Conservation (phyloP, 768 basidiomycete species). For the Panus rudis region DNA sequence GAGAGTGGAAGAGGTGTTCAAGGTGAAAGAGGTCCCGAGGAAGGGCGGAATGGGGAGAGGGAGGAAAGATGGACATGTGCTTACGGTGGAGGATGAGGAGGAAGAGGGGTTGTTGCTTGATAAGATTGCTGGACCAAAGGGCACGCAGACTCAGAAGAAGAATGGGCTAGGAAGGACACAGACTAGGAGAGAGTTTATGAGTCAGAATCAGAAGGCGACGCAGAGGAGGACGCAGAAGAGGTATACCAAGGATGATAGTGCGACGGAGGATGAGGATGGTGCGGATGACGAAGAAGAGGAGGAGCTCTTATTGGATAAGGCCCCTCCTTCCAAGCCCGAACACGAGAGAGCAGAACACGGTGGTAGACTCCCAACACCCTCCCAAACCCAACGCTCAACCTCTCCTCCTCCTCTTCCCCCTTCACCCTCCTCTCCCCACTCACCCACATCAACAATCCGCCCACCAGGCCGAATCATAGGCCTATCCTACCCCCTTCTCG, state of each 20-base stretch:
- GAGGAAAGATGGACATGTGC: too few relatives aligned
- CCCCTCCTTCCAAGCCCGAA: conserved; percentile 8
- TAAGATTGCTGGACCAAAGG: too few relatives aligned
- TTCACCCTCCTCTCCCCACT: conserved; percentile 27
- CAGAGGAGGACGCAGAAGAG: conserved; percentile 7
- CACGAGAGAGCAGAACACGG: conserved; percentile 12
- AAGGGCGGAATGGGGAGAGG: too few relatives aligned
- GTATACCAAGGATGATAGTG: conserved; percentile 33
- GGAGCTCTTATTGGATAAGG: conserved; percentile 20
- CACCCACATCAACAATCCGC: conserved; percentile 20
- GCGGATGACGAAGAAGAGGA: conserved; percentile 34
- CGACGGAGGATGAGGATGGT: conserved; percentile 43
- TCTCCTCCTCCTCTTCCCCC: conserved; percentile 46
- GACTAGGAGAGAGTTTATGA: conserved; percentile 46
- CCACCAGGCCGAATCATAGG: conserved; percentile 73
- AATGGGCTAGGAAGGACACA: conserved; percentile 58
- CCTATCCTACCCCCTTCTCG: conserved; percentile 61
- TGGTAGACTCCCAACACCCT: conserved; percentile 10
- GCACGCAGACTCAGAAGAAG: conserved; percentile 45
- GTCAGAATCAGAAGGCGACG: conserved; percentile 24
- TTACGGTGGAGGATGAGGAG: too few relatives aligned
- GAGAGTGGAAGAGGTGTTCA: conserved; percentile 61
- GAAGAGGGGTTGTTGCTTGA: too few relatives aligned
- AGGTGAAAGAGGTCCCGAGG: conserved; percentile 63
- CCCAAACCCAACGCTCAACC: conserved; percentile 4